Conservation (phyloP, 2,329 filamentous ascomycete species). For the Neoscytalidium dimidiatum region DNA sequence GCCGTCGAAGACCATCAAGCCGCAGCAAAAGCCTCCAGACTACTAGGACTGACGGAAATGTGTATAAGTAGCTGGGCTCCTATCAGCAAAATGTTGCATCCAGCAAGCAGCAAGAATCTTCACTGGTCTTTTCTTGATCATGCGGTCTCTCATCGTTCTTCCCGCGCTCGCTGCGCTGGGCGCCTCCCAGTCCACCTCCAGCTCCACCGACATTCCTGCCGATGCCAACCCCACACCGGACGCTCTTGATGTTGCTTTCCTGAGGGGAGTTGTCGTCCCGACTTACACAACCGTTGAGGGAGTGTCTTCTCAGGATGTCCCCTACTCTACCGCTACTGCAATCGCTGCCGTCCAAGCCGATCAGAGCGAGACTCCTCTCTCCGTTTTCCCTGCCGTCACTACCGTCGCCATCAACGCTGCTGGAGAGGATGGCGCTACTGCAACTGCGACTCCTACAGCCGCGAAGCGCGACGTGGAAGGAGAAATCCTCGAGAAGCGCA, state of each 20-base stretch:
- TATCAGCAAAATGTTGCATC: background rate
- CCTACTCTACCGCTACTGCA: slow-evolving; percentile 18
- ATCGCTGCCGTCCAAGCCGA: slow-evolving; percentile 9
- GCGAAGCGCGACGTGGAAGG: slow-evolving; percentile 17
- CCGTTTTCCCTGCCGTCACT: slow-evolving; percentile 19
- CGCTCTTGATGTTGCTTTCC: slow-evolving; percentile 18
- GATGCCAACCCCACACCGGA: slow-evolving; percentile 17
- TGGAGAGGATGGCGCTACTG: slow-evolving; percentile 4
- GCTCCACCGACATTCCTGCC: background rate
- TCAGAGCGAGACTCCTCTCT: slow-evolving; percentile 16
- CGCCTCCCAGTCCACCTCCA: background rate
- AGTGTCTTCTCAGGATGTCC: slow-evolving; percentile 10
- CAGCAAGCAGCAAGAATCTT: background rate
- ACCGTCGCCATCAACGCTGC: slow-evolving; percentile 17
- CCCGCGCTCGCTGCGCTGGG: slow-evolving; percentile 15
- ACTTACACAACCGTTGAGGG: slow-evolving; percentile 19
- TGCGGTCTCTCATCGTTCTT: background rate
- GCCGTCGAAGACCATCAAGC: background rate
- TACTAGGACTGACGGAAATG: background rate
- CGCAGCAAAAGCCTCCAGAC: background rate
- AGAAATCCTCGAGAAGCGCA: slow-evolving; percentile 7
- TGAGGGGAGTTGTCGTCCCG: slow-evolving; percentile 17
- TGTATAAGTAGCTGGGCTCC: background rate
- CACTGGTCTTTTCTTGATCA: background rate
- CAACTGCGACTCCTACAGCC: slow-evolving; percentile 2